These are phyloP conservation scores for Cyamopsis tetragonoloba DNA, from an alignment of 306 rosid species.

Conservation along the genomic window DNA sequence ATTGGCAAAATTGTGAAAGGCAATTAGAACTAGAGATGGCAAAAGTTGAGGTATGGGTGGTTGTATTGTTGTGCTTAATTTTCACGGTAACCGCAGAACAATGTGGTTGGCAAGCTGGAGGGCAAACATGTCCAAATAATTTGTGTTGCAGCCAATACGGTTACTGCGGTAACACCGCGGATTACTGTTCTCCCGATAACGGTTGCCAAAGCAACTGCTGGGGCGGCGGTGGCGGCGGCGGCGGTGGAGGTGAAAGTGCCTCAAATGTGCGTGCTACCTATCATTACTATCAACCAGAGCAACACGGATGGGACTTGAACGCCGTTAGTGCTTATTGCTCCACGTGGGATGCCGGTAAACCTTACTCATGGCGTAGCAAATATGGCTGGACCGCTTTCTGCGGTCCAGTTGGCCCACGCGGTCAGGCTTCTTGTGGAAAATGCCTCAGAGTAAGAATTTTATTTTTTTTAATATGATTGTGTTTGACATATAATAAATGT, in stretches of 20 bases:
- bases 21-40: slow-evolving; percentile 7
- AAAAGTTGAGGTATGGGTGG: background rate
- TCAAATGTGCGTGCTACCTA: slow-evolving; percentile 61
- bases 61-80: background rate
- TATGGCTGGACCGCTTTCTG: slow-evolving; percentile 93
- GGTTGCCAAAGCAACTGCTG: slow-evolving; percentile 55
- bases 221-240: background rate
- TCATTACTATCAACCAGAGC: slow-evolving; percentile 58
- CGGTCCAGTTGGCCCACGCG: slow-evolving; percentile 62
- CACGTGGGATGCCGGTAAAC: slow-evolving; percentile 63
- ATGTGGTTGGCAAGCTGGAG: slow-evolving; percentile 53
- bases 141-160: slow-evolving; percentile 66
- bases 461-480: no score
- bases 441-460: slow-evolving; percentile 42
- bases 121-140: slow-evolving; percentile 33
- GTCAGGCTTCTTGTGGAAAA: slow-evolving; percentile 63
- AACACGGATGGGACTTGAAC: slow-evolving; percentile 51
- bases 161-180: slow-evolving; percentile 47
- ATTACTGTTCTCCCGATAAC: slow-evolving; percentile 37
- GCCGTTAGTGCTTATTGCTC: slow-evolving; percentile 67
- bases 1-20: background rate
- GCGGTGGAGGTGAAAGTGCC: slow-evolving; percentile 36
- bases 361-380: slow-evolving; percentile 68
- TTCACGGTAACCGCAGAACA: slow-evolving; percentile 29
- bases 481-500: no score